Percentiles rank a stretch among this genome's conserved stretches.
Evolutionary conservation across 129 eudicot species (phyloP).

Genomic region (Ambrosia trifida): DNA sequence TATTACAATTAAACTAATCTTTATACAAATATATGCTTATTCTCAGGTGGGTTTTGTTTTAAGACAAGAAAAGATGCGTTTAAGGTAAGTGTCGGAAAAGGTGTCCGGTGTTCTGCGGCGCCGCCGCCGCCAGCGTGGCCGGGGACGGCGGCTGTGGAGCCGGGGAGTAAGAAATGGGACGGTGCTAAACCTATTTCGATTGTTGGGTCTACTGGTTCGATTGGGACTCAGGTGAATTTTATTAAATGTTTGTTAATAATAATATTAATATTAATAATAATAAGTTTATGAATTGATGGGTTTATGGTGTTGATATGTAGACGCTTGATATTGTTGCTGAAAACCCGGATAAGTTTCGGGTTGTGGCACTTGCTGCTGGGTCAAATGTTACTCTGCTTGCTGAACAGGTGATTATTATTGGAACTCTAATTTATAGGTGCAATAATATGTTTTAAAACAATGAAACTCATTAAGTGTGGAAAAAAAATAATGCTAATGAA

Average conservation of each 20-base stretch:
- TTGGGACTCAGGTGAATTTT: constrained; percentile 82
- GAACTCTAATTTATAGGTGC: not conserved
- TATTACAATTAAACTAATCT: not conserved
- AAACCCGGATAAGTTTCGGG: constrained; percentile 88
- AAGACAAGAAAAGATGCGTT: constrained; percentile 49
- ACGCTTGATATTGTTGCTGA: constrained; percentile 97
- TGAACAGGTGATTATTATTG: constrained; percentile 67
- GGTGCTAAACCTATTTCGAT: constrained; percentile 90
- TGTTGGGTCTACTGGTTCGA: constrained; percentile 91
- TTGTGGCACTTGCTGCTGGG: constrained; percentile 99
- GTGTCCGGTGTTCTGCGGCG: constrained; percentile 64
- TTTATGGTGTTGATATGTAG: constrained; percentile 36
- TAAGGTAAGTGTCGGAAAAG: constrained; percentile 42
- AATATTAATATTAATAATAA: too few relatives aligned
- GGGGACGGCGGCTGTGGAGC: constrained; percentile 63
- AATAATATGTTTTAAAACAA: not conserved
- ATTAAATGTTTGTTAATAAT: constrained; percentile 17
- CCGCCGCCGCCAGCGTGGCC: constrained; percentile 92
- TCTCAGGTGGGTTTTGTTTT: constrained; percentile 51
- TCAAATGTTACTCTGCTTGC: constrained; percentile 98
- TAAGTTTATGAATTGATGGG: not conserved
- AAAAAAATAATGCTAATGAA: not conserved
- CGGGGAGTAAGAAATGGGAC: constrained; percentile 67
- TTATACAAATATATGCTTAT: not conserved
- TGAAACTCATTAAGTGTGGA: not conserved